Percentiles rank a stretch among this genome's conserved stretches.
phyloP scores from a whole-genome alignment of 176 grass and related monocot species.

The Guadua angustifolia region DNA sequence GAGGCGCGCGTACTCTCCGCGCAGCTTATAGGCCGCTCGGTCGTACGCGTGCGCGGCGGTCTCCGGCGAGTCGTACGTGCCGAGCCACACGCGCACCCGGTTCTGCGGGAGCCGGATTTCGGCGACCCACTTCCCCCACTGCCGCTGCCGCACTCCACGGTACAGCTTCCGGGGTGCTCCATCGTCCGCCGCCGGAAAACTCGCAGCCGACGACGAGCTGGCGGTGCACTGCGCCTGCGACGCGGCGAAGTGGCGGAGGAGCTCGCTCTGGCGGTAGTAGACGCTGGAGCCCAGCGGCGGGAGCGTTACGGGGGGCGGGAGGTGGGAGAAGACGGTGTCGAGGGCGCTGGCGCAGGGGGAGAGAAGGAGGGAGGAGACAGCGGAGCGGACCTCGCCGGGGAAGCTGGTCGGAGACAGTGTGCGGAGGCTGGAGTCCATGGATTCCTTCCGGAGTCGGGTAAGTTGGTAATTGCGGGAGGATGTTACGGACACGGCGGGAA shows the following conservation, averaged over 20 bases:
- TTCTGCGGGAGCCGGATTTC: constrained; percentile 92
- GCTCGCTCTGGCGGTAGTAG: constrained; percentile 87
- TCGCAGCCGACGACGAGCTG: background rate
- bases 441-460: background rate
- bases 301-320: constrained; percentile 53
- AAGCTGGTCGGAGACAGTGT: constrained; percentile 47
- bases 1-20: constrained; percentile 95
- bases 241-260: constrained; percentile 66
- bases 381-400: constrained; percentile 55
- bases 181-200: background rate
- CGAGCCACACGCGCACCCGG: constrained; percentile 93
- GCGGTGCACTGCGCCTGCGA: constrained; percentile 9
- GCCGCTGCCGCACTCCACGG: constrained; percentile 91
- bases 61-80: constrained; percentile 94
- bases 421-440: constrained; percentile 54
- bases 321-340: constrained; percentile 84
- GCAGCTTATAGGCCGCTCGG: constrained; percentile 79
- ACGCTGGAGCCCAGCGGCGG: constrained; percentile 80
- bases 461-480: background rate
- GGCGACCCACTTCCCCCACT: constrained; percentile 98
- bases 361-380: constrained; percentile 64
- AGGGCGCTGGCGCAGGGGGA: constrained; percentile 65
- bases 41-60: constrained; percentile 91
- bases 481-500: constrained; percentile 46
- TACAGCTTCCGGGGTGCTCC: constrained; percentile 62